Evolutionary conservation across 768 basidiomycete species (phyloP), one percentile per base, ranked within the genome.

Genomic region (Rhizopogon vinicolor): DNA sequence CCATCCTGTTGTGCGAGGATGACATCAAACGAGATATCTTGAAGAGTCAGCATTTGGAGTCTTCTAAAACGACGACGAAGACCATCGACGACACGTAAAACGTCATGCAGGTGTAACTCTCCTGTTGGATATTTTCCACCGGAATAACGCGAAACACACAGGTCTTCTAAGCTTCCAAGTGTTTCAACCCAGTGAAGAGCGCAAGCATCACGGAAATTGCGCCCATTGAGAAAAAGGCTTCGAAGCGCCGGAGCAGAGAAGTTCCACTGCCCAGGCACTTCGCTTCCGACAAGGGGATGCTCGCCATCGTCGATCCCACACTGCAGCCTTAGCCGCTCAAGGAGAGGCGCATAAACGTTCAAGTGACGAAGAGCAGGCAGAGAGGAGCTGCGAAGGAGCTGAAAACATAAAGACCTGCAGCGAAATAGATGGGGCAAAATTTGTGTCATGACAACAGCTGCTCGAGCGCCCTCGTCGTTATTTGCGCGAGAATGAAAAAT

Each of bases 311-410:
- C 54, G 25, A 37, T 28, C 22, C 29, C 41, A 35, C 54, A 55
- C 33, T 53, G 51, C n/a, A 55, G 54, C 33, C 41, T 35, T 7
- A 55, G 40, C 37, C 12, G 51, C 41, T 55, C 12, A 28, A 53
- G 40, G 12, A 54, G 28, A 12, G 39, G 52, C 28, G 54, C 54
- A 29, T 16, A 1, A 9, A 28, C 41, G 3, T 39, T 9, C 33
- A 55, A 52, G 28, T 51, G 8, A 14, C 54, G 51, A 25, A 55
- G 54, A 31, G 40, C 31, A 33, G 55, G 55, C 25, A 56, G 41
- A 18, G 55, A 54, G 6, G 55, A 56, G 33, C 55, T 54, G n/a
- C 22, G 31, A n/a, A 43, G 18, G 19, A 56, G 53, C 25, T 53
- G n/a, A 28, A 54, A 54, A 29, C 42, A 29, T 22, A 56, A 22